These are phyloP conservation scores for Plantago lanceolata DNA, from an alignment of 305 asterid genomes.

Conservation along the genomic window DNA sequence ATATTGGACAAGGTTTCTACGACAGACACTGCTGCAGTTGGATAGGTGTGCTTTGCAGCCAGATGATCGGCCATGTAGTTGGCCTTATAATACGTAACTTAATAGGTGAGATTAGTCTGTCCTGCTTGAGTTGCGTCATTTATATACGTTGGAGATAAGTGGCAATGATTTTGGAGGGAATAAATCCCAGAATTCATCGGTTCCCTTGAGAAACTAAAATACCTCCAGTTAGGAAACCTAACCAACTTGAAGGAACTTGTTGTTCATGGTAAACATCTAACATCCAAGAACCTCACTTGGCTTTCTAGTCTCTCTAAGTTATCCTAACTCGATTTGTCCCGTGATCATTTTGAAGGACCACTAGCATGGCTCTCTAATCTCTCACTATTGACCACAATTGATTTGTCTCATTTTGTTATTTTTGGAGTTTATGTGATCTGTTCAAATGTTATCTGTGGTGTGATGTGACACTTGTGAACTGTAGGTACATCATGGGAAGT, in stretches of 20 bases:
- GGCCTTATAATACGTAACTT: too few species aligned
- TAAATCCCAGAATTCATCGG: too few species aligned
- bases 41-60: neutral
- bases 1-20: too few species aligned
- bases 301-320: too few species aligned
- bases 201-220: too few species aligned
- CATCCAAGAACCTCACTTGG: too few species aligned
- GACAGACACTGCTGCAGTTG: neutral
- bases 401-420: too few species aligned
- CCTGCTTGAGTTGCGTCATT: too few species aligned
- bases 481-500: constrained; percentile 60
- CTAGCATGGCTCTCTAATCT: neutral
- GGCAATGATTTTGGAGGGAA: too few species aligned
- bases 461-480: neutral
- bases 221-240: neutral
- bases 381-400: too few species aligned
- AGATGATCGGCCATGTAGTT: neutral
- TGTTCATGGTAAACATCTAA: neutral
- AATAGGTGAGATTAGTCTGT: too few species aligned
- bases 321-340: neutral
- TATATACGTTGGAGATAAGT: too few species aligned
- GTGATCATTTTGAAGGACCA: neutral
- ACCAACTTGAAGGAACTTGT: neutral
- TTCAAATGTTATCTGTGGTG: neutral
- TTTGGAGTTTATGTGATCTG: neutral